Base-by-base conservation (phyloP, 1,139 yeast genomes). In the Sugiyamaella xylanicola region DNA sequence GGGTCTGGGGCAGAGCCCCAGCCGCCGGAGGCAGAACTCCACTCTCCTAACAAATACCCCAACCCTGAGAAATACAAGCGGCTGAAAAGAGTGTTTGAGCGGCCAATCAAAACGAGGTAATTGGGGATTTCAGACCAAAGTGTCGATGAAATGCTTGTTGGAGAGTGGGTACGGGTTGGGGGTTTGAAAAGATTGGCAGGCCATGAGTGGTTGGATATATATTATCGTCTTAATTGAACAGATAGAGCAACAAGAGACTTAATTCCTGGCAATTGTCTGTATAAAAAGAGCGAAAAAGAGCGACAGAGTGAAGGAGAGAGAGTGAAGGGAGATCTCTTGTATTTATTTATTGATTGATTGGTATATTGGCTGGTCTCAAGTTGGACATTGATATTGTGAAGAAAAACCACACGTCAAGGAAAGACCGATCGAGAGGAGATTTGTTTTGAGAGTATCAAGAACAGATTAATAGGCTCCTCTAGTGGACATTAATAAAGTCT, bases 1-100 rank as follows among this genome's bases (percentile, higher is more conserved):
- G 43, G 43, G 43, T 39, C 43, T 15, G 43, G 43, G 43, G 43
- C 19, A n/a, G 25, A 16, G 25, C 21, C 43, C 43, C 43, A 16
- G 43, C 25, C 25, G 43, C 43, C 21, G 21, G 43, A 9, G 43
- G 43, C 43, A 7, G 13, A n/a, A 8, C 40, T 7, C 21, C 19
- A 5, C 25, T 21, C 21, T 17, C 29, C 29, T 4, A 17, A 21
- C 7, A 39, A 21, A 7, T 16, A 39, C 21, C 21, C 21, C n/a
- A 13, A 39, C 25, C 43, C 25, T 17, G 43, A 21, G 21, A 13
- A 13, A 39, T 9, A 4, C 21, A 8, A 7, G 9, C n/a, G 25
- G 21, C 29, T 5, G 9, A 25, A 9, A 9, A 9, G 37, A 15
- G 4, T 11, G 37, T 15, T 4, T 8, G 15, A 32, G 37, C 37